Evolutionary conservation across 2,329 filamentous ascomycete genomes (phyloP), one percentile per base, ranked within the genome.

Genomic region (Thelonectria rubi): DNA sequence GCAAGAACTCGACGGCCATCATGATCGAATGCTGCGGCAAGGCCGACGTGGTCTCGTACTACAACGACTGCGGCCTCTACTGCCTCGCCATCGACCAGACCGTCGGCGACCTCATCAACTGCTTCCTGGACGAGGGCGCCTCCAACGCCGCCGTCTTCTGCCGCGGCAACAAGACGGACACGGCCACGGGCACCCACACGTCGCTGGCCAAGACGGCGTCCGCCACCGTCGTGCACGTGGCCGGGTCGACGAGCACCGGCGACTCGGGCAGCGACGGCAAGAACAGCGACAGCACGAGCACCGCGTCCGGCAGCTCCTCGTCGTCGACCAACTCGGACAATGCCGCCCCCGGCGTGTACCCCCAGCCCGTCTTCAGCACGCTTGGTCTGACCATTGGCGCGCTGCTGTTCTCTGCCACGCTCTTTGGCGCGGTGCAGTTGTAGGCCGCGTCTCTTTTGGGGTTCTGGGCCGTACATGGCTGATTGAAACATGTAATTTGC

Each of bases 11-110:
- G 73, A 75, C 78, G 53, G 73, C 77, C 39, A 74, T 80, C 61
- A 78, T 83, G 76, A 60, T 74, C 42, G 66, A 72, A 20, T 85
- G 82, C 78, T 85, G 82, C 69, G 74, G 76, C 11, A 65, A 74
- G 10, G 79, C 81, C 54, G 71, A 77, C 20, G 75, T 84, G 26
- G 71, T 79, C 50, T 73, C 73, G 65, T 84, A 84, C 78, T 75
- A 80, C 68, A 67, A 78, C 69, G 73, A 77, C 68, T 85, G 83
- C 75, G 81, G 79, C 15, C 67, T 84, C 61, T 85, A 84, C 80
- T 85, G 82, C 67, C 78, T 74, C 5, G 73, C 74, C 52, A 48
- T 73, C 20, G 74, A 66, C 65, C 66, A 76, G 73, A 73, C 67
- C 49, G 64, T 71, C 57, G 69, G 49, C 53, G 68, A 75, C 30